phyloP scores from a whole-genome alignment of 805 yeast species.

The Cyberlindnera americana region DNA sequence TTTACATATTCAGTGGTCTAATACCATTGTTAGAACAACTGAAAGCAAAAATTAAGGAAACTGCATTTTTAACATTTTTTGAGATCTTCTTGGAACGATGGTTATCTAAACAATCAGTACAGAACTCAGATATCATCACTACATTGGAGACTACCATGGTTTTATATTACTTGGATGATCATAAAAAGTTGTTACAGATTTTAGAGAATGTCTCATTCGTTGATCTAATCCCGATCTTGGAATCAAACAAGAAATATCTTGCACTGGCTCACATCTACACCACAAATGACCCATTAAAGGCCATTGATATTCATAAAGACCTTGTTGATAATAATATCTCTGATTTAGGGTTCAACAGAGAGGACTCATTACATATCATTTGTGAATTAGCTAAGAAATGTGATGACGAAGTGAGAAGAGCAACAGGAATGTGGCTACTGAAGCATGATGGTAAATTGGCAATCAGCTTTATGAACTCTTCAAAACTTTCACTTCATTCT shows the following conservation, averaged over 20 bases:
- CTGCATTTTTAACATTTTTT: constrained; percentile 20
- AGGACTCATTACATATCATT: constrained; percentile 15
- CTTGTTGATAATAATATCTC: constrained; percentile 17
- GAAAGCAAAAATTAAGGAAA: constrained; percentile 15
- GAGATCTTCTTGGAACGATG: constrained; percentile 22
- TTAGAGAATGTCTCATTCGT: constrained; percentile 2
- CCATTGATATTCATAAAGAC: constrained; percentile 9
- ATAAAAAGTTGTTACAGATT: constrained; percentile 8
- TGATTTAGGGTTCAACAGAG: constrained; percentile 7
- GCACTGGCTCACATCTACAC: constrained; percentile 15
- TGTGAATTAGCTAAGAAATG: constrained; percentile 11
- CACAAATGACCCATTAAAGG: constrained; percentile 5
- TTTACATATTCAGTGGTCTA: constrained; percentile 24
- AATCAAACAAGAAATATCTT: constrained; percentile 8
- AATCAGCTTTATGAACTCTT: constrained; percentile 20
- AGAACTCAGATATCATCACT: constrained; percentile 17
- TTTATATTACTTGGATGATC: constrained; percentile 11
- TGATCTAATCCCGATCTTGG: constrained; percentile 12
- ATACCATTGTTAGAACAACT: constrained; percentile 11
- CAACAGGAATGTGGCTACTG: constrained; percentile 22
- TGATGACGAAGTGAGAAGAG: constrained; percentile 14
- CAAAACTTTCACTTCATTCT: constrained; percentile 12
- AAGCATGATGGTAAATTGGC: constrained; percentile 22
- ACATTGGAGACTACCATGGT: constrained; percentile 20
- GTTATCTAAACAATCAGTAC: constrained; percentile 17